These are phyloP conservation scores for Alternaria hordeiaustralica DNA, from an alignment of 2,329 filamentous ascomycete species.

Conservation along the genomic window DNA sequence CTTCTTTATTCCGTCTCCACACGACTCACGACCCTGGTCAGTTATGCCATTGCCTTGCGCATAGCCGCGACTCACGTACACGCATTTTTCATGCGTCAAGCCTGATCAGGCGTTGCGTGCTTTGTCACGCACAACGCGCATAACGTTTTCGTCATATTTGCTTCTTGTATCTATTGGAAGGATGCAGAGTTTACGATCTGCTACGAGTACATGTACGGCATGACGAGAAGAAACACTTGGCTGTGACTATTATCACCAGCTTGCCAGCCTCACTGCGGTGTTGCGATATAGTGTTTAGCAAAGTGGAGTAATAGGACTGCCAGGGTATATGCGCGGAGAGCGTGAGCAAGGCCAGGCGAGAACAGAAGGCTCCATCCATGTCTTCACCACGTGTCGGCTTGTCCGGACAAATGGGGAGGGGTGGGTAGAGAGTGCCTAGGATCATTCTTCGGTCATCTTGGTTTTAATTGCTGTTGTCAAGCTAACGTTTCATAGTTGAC, in stretches of 20 bases:
- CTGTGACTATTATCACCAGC: not conserved
- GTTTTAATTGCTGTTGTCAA: not conserved
- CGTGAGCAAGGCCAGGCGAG: not conserved
- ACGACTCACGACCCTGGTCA: not conserved
- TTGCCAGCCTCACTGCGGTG: not conserved
- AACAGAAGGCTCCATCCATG: not conserved
- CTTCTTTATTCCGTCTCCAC: not conserved
- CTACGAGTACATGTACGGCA: not conserved
- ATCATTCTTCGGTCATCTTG: not conserved
- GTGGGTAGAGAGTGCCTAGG: not conserved
- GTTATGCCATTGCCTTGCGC: not conserved
- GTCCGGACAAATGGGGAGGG: not conserved
- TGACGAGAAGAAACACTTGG: not conserved
- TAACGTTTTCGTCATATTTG: not conserved
- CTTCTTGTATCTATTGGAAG: not conserved
- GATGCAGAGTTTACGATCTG: not conserved
- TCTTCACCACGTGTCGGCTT: not conserved
- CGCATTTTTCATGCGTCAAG: not conserved
- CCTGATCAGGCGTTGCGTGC: not conserved
- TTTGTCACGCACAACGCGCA: not conserved
- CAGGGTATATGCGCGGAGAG: not conserved
- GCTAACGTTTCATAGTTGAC: slow-evolving; percentile 1
- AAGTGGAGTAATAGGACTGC: not conserved
- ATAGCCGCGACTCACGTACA: not conserved
- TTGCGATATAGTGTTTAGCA: not conserved